Percentiles rank a stretch among this genome's conserved stretches.
phyloP scores from a whole-genome alignment of 2,329 filamentous ascomycete genomes.

The Fusarium pseudoanthophilum region DNA sequence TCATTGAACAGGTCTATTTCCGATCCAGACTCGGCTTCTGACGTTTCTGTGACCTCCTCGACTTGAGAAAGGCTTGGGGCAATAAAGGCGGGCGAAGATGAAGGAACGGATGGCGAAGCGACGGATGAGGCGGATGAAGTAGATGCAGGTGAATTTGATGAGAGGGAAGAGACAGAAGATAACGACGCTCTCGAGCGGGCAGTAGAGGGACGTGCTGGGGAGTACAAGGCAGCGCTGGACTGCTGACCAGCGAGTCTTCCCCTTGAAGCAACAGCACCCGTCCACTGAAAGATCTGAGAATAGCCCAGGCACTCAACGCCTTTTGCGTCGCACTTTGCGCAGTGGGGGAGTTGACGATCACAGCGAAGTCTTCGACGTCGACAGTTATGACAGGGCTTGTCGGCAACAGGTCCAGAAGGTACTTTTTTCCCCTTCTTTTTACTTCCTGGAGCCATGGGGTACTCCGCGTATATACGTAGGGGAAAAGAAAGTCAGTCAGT shows the following conservation, averaged over 20 bases:
- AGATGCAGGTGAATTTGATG: slow-evolving; percentile 30
- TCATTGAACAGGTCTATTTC: slow-evolving; percentile 20
- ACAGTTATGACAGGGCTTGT: slow-evolving; percentile 64
- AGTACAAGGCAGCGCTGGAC: slow-evolving; percentile 49
- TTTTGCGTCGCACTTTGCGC: slow-evolving; percentile 61
- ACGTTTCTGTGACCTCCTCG: slow-evolving; percentile 24
- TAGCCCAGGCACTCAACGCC: slow-evolving; percentile 65
- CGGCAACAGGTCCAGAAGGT: slow-evolving; percentile 41
- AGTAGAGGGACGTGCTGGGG: slow-evolving; percentile 24
- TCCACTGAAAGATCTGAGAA: slow-evolving; percentile 64
- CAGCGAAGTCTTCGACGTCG: slow-evolving; percentile 64
- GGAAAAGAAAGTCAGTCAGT: not conserved
- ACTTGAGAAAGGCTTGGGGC: slow-evolving; percentile 29
- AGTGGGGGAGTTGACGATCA: slow-evolving; percentile 62
- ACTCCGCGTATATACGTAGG: slow-evolving; percentile 10
- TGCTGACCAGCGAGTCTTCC: slow-evolving; percentile 56
- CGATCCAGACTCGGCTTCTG: slow-evolving; percentile 28
- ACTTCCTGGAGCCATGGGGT: slow-evolving; percentile 40
- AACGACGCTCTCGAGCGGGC: slow-evolving; percentile 31
- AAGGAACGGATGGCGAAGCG: slow-evolving; percentile 27
- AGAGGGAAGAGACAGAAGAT: slow-evolving; percentile 34
- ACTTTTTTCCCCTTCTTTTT: slow-evolving; percentile 42
- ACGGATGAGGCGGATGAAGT: slow-evolving; percentile 25
- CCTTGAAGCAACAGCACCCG: slow-evolving; percentile 57
- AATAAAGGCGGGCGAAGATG: slow-evolving; percentile 30